Evolutionary conservation across 805 yeast species (phyloP).

Genomic region (Starmerella apicola): DNA sequence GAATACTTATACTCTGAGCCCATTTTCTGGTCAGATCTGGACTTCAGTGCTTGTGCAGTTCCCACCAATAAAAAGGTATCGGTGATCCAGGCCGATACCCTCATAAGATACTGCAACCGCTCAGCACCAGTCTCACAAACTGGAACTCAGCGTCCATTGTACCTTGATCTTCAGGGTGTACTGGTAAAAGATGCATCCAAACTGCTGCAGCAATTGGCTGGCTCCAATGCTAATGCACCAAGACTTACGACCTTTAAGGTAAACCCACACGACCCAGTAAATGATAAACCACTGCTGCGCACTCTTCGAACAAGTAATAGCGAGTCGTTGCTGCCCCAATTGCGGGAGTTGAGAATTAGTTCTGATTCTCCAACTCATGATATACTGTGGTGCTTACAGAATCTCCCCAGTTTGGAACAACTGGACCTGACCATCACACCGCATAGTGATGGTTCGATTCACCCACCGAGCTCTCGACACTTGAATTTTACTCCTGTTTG

Average conservation of each 20-base stretch:
- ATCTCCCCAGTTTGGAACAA: constrained; percentile 9
- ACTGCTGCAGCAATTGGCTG: constrained; percentile 3
- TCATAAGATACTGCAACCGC: constrained; percentile 7
- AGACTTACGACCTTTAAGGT: constrained; percentile 5
- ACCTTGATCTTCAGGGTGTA: constrained; percentile 8
- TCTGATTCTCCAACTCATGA: constrained; percentile 13
- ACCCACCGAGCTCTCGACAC: not conserved
- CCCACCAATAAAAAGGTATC: not conserved
- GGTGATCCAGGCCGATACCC: constrained; percentile 1
- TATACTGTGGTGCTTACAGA: constrained; percentile 13
- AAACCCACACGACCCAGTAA: constrained; percentile 4
- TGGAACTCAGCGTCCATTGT: not conserved
- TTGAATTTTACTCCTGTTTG: not conserved
- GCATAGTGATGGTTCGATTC: not conserved
- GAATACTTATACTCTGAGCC: constrained; percentile 8
- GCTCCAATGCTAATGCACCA: not conserved
- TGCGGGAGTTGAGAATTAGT: constrained; percentile 8
- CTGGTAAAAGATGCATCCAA: constrained; percentile 6
- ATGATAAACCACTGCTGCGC: not conserved
- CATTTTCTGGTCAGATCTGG: constrained; percentile 13
- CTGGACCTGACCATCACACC: constrained; percentile 10
- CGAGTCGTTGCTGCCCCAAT: not conserved
- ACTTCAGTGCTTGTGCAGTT: not conserved
- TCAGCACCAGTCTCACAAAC: not conserved
- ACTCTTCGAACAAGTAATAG: not conserved